A percentile compares a stretch with the other conserved stretches of the same genome.
Evolutionary conservation across 2,329 filamentous ascomycete species (phyloP).

Genomic region (Lachnellula arida): DNA sequence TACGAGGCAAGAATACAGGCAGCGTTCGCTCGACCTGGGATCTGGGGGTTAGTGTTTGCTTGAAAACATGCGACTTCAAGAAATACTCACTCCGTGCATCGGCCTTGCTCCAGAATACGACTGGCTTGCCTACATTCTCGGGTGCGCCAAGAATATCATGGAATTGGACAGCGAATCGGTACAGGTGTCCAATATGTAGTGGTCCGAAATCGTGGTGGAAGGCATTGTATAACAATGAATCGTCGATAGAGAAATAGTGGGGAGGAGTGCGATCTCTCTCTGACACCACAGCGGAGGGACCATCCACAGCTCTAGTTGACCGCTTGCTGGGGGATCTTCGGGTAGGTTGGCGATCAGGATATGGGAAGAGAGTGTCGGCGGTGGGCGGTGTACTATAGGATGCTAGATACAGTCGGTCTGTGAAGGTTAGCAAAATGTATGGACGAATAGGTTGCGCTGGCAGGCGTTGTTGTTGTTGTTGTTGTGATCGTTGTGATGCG

Average conservation of each 20-base stretch:
- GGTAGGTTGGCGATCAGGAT: constrained; percentile 51
- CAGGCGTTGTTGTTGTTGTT: neutral
- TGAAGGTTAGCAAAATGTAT: constrained; percentile 36
- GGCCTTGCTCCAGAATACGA: constrained; percentile 93
- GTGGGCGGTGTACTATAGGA: constrained; percentile 82
- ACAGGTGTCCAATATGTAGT: constrained; percentile 93
- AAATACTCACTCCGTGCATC: constrained; percentile 75
- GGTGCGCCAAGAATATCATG: constrained; percentile 92
- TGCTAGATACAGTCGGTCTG: constrained; percentile 92
- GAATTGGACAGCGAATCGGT: constrained; percentile 92
- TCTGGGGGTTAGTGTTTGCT: constrained; percentile 23
- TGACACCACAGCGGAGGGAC: constrained; percentile 44
- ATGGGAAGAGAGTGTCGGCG: constrained; percentile 80
- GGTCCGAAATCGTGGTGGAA: constrained; percentile 99
- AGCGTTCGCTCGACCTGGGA: constrained; percentile 80
- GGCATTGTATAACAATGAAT: constrained; percentile 89
- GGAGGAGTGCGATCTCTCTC: constrained; percentile 57
- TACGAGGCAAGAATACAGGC: constrained; percentile 95
- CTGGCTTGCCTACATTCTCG: constrained; percentile 81
- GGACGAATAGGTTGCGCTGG: constrained; percentile 7
- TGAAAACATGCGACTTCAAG: constrained; percentile 6
- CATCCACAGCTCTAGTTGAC: constrained; percentile 60
- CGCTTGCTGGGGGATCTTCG: constrained; percentile 70
- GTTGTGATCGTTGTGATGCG: constrained; percentile 7
- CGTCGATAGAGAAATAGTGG: constrained; percentile 94